Percentiles rank a stretch among this genome's conserved stretches.
Conservation (phyloP, 129 eudicot species). For the carrot (Daucus carota) region DNA sequence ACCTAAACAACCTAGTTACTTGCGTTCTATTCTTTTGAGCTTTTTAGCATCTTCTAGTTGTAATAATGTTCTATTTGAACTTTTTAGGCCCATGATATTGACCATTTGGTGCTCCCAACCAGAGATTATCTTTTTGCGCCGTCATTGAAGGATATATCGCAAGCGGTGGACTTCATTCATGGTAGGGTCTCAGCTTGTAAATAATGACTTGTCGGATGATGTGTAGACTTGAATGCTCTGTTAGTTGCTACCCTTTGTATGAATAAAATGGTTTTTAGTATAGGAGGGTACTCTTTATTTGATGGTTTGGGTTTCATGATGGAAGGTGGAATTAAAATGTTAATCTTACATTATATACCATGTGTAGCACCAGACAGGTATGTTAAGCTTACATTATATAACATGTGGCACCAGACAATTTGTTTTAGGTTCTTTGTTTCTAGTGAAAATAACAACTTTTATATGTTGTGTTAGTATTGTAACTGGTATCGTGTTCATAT, state of each 20-base stretch:
- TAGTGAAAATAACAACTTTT: neutral
- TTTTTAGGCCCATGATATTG: conserved; percentile 46
- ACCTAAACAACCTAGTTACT: neutral
- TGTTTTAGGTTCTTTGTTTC: neutral
- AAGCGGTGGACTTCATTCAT: conserved; percentile 69
- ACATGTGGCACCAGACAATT: neutral
- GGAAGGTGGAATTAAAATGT: neutral
- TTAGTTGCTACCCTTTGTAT: neutral
- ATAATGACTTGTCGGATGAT: neutral
- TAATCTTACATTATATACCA: neutral
- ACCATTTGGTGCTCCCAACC: conserved; percentile 72
- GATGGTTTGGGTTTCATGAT: neutral
- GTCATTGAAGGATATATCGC: conserved; percentile 42
- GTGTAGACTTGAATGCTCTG: neutral
- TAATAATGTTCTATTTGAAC: neutral
- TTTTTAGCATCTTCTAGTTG: neutral
- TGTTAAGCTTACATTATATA: neutral
- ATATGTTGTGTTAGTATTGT: neutral
- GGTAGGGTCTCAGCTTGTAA: conserved; percentile 22
- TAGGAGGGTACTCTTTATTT: neutral
- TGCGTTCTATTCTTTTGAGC: neutral
- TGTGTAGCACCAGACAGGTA: neutral
- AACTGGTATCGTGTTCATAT: neutral
- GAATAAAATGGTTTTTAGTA: neutral
- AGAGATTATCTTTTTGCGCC: conserved; percentile 86